Conservation (phyloP, 441 rosid genomes). For the Erysimum cheiri region DNA sequence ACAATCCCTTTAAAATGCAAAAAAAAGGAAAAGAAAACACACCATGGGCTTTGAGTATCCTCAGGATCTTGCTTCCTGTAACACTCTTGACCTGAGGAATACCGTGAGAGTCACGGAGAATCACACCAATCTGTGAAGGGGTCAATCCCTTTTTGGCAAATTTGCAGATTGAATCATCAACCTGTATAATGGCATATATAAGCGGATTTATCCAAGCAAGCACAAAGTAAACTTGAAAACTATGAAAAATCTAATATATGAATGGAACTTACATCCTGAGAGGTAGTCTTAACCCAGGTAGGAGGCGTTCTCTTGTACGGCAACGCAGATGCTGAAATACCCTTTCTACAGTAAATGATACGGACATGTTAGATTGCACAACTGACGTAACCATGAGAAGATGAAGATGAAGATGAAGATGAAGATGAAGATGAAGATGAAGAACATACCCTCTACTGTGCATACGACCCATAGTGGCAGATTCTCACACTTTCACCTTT, state of each 20-base stretch:
- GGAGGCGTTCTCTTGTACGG: conserved; percentile 72
- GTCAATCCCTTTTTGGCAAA: conserved; percentile 75
- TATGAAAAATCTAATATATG: too few relatives aligned
- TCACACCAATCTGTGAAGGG: conserved; percentile 75
- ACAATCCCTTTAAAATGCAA: not conserved
- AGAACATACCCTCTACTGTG: conserved; percentile 48
- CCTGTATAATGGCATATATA: conserved; percentile 43
- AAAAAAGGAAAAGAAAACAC: not conserved
- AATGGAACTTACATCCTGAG: conserved; percentile 52
- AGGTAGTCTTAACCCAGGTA: conserved; percentile 65
- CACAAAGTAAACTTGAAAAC: not conserved
- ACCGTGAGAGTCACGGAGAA: conserved; percentile 76
- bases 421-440: not conserved
- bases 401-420: too few relatives aligned
- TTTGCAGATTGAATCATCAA: conserved; percentile 69
- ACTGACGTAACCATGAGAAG: not conserved
- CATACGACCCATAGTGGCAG: conserved; percentile 52
- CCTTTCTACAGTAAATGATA: conserved; percentile 49
- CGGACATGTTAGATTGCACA: not conserved
- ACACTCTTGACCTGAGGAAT: conserved; percentile 73
- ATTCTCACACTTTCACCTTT: not conserved
- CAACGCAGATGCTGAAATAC: conserved; percentile 70
- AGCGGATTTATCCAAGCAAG: not conserved
- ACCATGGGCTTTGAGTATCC: conserved; percentile 74
- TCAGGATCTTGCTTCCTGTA: conserved; percentile 71